Conservation (phyloP, 805 yeast genomes). For the Zygotorulaspora florentina region DNA sequence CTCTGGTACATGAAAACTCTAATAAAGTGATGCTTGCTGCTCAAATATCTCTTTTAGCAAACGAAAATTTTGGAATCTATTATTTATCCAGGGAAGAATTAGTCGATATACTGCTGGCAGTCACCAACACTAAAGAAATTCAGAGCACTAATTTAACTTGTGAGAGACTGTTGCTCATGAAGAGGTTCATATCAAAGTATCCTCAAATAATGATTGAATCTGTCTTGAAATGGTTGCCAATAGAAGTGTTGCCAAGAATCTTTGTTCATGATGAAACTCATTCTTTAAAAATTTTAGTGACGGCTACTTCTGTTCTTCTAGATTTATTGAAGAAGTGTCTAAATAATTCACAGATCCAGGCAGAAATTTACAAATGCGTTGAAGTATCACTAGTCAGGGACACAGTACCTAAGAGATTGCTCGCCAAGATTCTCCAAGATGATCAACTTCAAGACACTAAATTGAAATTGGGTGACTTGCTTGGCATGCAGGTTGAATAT, state of each 20-base stretch:
- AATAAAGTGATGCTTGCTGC: slow-evolving; percentile 29
- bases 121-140: slow-evolving; percentile 23
- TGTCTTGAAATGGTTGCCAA: slow-evolving; percentile 25
- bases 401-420: slow-evolving; percentile 13
- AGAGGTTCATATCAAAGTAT: slow-evolving; percentile 22
- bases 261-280: slow-evolving; percentile 19
- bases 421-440: slow-evolving; percentile 3
- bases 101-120: slow-evolving; percentile 11
- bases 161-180: slow-evolving; percentile 26
- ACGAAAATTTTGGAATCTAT: slow-evolving; percentile 25
- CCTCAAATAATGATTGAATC: slow-evolving; percentile 22
- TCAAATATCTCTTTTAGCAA: slow-evolving; percentile 25
- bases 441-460: background rate
- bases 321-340: slow-evolving; percentile 26
- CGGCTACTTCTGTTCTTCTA: slow-evolving; percentile 21
- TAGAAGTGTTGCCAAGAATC: slow-evolving; percentile 26
- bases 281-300: slow-evolving; percentile 18
- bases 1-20: slow-evolving; percentile 22
- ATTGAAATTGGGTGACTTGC: slow-evolving; percentile 18
- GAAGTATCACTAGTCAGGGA: slow-evolving; percentile 9
- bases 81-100: slow-evolving; percentile 16
- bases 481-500: slow-evolving; percentile 18
- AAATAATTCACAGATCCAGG: slow-evolving; percentile 10
- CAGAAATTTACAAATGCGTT: slow-evolving; percentile 13
- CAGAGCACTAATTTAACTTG: slow-evolving; percentile 25